phyloP scores from a whole-genome alignment of 768 basidiomycete species.

The Lentinus brumalis region DNA sequence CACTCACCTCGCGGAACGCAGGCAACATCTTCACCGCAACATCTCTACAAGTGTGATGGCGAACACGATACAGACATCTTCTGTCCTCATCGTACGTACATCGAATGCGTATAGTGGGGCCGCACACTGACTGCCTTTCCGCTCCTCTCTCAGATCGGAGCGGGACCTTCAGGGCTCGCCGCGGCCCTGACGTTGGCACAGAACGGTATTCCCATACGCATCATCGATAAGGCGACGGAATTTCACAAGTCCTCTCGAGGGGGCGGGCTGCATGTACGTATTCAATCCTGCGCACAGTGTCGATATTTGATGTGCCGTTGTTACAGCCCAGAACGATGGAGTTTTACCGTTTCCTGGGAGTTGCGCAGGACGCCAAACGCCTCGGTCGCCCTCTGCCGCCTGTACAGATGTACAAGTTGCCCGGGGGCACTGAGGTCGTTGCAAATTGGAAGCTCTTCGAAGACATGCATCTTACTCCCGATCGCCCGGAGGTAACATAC shows the following conservation, averaged over 20 bases:
- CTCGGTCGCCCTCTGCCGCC: background rate
- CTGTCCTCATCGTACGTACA: no score
- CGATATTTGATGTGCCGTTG: no score
- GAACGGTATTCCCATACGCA: background rate
- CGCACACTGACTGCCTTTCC: no score
- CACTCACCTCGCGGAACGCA: no score
- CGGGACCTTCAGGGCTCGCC: background rate
- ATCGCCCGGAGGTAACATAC: constrained; percentile 21
- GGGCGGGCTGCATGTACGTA: constrained; percentile 27
- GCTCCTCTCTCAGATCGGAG: background rate
- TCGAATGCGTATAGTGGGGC: no score
- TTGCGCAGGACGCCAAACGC: constrained; percentile 17
- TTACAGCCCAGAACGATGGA: constrained; percentile 25
- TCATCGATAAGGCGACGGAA: background rate
- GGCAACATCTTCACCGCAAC: no score
- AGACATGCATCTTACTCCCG: constrained; percentile 5
- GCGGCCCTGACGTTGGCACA: background rate
- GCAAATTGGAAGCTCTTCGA: constrained; percentile 9
- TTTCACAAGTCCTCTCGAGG: constrained; percentile 22
- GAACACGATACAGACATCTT: no score
- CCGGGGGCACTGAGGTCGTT: constrained; percentile 16
- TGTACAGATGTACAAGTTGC: constrained; percentile 21
- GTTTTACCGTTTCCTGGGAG: constrained; percentile 21
- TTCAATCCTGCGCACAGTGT: no score
- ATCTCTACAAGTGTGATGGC: no score